Evolutionary conservation across 139 green algal genomes (phyloP).

Genomic region (Auxenochlorella pyrenoidosa): DNA sequence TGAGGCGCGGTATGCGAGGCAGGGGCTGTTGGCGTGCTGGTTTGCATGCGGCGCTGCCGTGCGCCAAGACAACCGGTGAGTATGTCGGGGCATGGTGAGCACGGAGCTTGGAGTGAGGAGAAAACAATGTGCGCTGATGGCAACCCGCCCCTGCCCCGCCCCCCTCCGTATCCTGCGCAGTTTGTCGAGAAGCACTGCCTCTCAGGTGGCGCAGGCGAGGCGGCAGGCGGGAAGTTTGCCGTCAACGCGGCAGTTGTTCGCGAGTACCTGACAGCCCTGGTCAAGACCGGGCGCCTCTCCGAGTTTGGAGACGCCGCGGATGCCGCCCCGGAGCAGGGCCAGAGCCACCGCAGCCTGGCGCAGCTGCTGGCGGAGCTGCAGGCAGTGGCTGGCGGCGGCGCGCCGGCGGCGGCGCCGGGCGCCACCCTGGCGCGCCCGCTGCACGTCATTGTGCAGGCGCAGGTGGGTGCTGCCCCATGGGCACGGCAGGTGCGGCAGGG

Average conservation of each 20-base stretch:
- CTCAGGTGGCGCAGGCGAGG: background rate
- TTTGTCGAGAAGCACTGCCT: conserved; percentile 44
- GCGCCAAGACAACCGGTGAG: background rate
- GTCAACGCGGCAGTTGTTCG: conserved; percentile 71
- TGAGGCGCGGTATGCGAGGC: background rate
- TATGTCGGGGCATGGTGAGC: too few relatives aligned
- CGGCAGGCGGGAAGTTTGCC: conserved; percentile 29
- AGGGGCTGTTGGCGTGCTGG: too few relatives aligned
- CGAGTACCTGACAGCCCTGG: conserved; percentile 92
- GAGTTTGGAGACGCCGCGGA: conserved; percentile 48
- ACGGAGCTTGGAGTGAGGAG: too few relatives aligned
- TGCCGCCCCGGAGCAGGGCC: conserved; percentile 3
- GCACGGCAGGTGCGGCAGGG: background rate
- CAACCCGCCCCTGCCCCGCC: too few relatives aligned
- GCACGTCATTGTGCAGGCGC: conserved; percentile 64
- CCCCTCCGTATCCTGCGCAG: too few relatives aligned
- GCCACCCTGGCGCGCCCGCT: conserved; percentile 60
- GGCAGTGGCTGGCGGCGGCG: background rate
- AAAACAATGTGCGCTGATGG: too few relatives aligned
- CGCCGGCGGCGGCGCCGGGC: conserved; percentile 38
- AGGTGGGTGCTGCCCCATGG: conserved; percentile 5
- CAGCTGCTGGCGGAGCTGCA: conserved; percentile 78
- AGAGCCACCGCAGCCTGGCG: conserved; percentile 64
- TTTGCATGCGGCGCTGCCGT: too few relatives aligned
- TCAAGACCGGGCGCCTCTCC: conserved; percentile 70